These are phyloP conservation scores for Rosa persica DNA, from an alignment of 306 rosid species.

Conservation along the genomic window DNA sequence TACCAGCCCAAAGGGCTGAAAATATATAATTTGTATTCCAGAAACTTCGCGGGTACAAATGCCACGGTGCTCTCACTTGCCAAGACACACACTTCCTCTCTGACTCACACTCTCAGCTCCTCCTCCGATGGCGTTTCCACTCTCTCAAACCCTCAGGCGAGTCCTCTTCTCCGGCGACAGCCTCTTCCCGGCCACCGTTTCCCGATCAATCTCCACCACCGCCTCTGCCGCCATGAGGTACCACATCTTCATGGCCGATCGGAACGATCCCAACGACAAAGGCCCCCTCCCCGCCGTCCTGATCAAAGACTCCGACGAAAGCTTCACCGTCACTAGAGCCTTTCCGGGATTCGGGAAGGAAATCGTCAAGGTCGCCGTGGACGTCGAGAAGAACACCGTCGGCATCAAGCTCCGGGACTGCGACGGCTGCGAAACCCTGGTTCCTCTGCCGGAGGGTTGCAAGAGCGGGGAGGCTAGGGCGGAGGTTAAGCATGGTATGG, in stretches of 20 bases:
- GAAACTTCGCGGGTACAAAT: neutral
- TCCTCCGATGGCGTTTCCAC: neutral
- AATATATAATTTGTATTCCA: too few species aligned
- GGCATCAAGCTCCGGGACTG: neutral
- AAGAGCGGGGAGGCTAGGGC: neutral
- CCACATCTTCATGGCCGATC: too few species aligned
- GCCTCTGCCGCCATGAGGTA: too few species aligned
- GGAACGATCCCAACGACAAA: too few species aligned
- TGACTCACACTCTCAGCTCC: neutral
- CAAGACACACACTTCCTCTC: too few species aligned
- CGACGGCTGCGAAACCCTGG: neutral
- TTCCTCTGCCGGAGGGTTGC: constrained; percentile 1
- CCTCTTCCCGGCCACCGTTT: too few species aligned
- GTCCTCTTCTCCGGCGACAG: too few species aligned
- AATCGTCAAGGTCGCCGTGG: neutral
- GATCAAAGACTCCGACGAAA: too few species aligned
- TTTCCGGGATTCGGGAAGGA: neutral
- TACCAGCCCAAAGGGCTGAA: too few species aligned
- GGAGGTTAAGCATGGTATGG: neutral
- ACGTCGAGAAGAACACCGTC: neutral
- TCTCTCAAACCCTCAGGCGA: neutral
- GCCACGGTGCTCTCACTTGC: neutral
- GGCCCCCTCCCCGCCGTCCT: too few species aligned
- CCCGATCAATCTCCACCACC: too few species aligned
- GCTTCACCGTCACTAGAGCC: too few species aligned